Base-by-base conservation (phyloP, 345 rosid species). In the Pistacia atlantica region DNA sequence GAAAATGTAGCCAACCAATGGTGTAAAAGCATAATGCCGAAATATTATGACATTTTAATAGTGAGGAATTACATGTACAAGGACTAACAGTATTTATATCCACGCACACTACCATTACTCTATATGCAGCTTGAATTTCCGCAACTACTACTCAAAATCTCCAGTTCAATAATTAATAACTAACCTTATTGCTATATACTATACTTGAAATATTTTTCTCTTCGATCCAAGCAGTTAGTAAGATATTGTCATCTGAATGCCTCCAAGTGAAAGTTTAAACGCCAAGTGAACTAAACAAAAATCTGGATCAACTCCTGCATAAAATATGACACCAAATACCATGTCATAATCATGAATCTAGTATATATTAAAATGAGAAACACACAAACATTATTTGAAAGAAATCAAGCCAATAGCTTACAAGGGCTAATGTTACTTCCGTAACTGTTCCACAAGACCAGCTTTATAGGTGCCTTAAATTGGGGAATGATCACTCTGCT, bases 231-330 rank as follows among this genome's bases (percentile, higher is more conserved):
- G 46, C 56, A 65, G 62, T 54, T 62, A 54, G 49, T 11, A 35
- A 20, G 5, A 62, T 52, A 68, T 45, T 9, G n/a, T 37, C 78
- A 75, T 73, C 42, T 11, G 9, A 3, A 16, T 48, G 75, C 71
- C 48, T 45, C 28, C 5, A 11, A 16, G 28, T 14, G 69, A 75
- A 73, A 25, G 28, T n/a, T 14, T 38, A 17, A 22, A 55, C 16
- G 46, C 17, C 17, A 16, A 46, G 20, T 14, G 75, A 6, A 28
- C 58, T 38, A 48, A 56, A 48, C 55, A n/a, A 71, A n/a, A 67
- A 69, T 70, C 11, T 38, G 49, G 58, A 64, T 31, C 59, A 48
- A 58, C 78, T 78, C 55, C 68, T 72, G 85, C 82, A 71, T 42
- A 45, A 9, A 35, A 33, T 52, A 52, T 28, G 63, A 54, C n/a